Evolutionary conservation across 768 basidiomycete species (phyloP), one percentile per base, ranked within the genome.

Genomic region (Candolleomyces efflorescens): DNA sequence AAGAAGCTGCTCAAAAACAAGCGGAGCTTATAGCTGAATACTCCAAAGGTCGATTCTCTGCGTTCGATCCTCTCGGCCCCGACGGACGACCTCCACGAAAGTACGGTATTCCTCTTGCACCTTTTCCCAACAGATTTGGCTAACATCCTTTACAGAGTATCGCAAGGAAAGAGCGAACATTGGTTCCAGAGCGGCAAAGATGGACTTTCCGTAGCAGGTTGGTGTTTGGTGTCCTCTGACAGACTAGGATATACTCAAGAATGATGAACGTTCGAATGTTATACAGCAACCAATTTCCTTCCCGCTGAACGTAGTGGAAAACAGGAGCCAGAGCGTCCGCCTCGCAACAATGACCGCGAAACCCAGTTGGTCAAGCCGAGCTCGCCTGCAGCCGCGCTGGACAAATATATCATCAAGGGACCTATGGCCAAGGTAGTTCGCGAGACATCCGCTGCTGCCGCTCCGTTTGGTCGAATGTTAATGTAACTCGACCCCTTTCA

Each of bases 181-280:
- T 89, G 87, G 87, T 86, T 87, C 63, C 75, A 82, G 56, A 75
- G 78, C 9, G 84, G 79, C 59, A 72, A 69, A 43, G 80, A 82
- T 47, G 82, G 84, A 9, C 69, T 80, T 39, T 87, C 85, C 2
- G 78, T 82, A 50, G 76, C 81, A 47, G 80, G 84, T 83, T 10
- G 10, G 47, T 20, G 38, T 54, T 32, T 43, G n/a, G n/a, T 17
- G 18, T 17, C 18, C 38, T 39, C 17, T 39, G n/a, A 32, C 41
- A 17, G 41, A 43, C 18, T 43, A 17, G 41, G 7, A 11, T 20
- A 43, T 43, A 13, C 41, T 43, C 18, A 15, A 20, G 41, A 43
- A 7, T 44, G 43, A 44, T 22, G 10, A 5, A 9, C 24, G 18
- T 23, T 20, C 13, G 13, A 7, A 9, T 48, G 9, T 20, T 20